A percentile compares a stretch with the other conserved stretches of the same genome.
phyloP scores from a whole-genome alignment of 2,329 filamentous ascomycete species.

The Lasiodiplodia gonubiensis region DNA sequence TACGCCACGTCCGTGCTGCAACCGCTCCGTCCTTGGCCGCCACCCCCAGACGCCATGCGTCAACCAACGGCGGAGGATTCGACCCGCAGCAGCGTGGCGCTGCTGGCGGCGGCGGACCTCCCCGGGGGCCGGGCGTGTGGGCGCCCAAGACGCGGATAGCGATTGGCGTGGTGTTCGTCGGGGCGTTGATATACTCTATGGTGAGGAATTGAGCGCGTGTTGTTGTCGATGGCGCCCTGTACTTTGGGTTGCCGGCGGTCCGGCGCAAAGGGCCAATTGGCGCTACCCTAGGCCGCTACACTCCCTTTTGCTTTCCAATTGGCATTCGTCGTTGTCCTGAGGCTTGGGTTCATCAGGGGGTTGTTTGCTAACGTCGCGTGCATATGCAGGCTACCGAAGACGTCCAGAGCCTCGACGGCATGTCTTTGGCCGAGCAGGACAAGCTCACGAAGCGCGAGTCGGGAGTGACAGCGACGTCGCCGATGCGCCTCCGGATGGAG shows the following conservation, averaged over 20 bases:
- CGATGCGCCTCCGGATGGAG: conserved; percentile 98
- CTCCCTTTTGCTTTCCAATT: neutral
- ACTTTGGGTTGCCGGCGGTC: neutral
- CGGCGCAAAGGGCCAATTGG: neutral
- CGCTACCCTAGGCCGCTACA: neutral
- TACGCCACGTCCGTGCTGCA: conserved; percentile 12
- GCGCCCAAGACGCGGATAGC: conserved; percentile 50
- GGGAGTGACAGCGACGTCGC: conserved; percentile 75
- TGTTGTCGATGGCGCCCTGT: neutral
- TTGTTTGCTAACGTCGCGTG: neutral
- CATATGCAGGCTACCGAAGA: conserved; percentile 38
- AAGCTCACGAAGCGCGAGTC: conserved; percentile 78
- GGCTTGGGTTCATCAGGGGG: neutral
- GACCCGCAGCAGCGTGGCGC: neutral
- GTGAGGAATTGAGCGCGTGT: conserved; percentile 45
- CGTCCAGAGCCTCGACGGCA: conserved; percentile 58
- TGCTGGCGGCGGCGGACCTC: neutral
- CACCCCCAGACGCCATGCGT: conserved; percentile 11
- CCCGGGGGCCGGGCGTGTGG: conserved; percentile 1
- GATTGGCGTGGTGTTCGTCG: conserved; percentile 58
- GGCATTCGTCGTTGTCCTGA: neutral
- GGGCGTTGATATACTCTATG: conserved; percentile 64
- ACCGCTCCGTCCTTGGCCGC: neutral
- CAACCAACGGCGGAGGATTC: conserved; percentile 1
- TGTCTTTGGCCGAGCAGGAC: conserved; percentile 85